These are phyloP conservation scores for Chalara sp. DNA, from an alignment of 2,329 filamentous ascomycete species.

Conservation along the genomic window DNA sequence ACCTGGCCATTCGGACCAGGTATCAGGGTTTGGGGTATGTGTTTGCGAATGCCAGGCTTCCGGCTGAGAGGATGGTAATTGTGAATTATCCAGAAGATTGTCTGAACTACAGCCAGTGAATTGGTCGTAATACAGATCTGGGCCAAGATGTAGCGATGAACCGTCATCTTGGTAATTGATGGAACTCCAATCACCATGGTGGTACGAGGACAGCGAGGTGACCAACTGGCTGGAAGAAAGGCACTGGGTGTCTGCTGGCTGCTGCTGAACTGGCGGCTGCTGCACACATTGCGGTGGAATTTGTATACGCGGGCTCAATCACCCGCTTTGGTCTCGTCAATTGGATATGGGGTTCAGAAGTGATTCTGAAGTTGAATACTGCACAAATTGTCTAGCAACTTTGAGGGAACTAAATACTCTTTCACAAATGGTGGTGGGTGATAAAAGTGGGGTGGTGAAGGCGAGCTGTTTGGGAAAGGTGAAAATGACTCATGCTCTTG, in stretches of 20 bases:
- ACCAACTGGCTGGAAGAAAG: background rate
- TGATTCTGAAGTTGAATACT: too few species aligned
- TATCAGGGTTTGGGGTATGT: background rate
- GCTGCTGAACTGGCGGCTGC: background rate
- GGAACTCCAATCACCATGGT: background rate
- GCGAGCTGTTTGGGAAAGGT: too few species aligned
- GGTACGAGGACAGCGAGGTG: background rate
- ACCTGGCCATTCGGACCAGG: background rate
- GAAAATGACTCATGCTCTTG: too few species aligned
- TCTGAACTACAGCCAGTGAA: background rate
- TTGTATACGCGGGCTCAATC: background rate
- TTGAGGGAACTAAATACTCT: too few species aligned
- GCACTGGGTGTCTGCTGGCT: background rate
- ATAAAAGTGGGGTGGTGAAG: too few species aligned
- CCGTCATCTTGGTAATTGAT: background rate
- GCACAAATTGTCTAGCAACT: too few species aligned
- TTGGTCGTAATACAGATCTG: background rate
- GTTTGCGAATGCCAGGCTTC: background rate
- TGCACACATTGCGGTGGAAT: background rate
- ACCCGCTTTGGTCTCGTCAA: too few species aligned
- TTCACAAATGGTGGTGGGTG: too few species aligned
- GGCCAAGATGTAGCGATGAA: background rate
- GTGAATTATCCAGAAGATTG: background rate
- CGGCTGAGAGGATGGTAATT: background rate
- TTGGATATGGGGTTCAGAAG: too few species aligned